Base-by-base conservation (phyloP, 2,329 filamentous ascomycete species). In the Aspergillus persii region DNA sequence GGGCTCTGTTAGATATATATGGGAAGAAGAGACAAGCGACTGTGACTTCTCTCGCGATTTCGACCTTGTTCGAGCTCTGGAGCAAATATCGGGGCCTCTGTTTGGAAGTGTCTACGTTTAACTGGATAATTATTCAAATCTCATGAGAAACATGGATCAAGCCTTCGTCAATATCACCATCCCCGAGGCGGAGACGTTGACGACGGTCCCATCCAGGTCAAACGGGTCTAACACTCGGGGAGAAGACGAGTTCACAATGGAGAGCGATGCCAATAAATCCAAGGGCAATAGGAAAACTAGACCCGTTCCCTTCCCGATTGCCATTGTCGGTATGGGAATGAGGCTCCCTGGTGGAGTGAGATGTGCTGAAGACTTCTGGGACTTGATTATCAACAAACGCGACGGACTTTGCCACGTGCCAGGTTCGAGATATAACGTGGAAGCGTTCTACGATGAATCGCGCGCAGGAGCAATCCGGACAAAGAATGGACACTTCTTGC, bases 401-500 rank as follows among this genome's bases (percentile, higher is more conserved):
- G 66, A 66, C 53, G 63, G 64, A 0, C 56, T 59, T 29, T 60
- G 57, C 6, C 56, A 67, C n/a, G 56, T 72, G 12, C 69, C 71
- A 2, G 53, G 60, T 7, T 60, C 65, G 2, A 53, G 72, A 33
- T 70, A 67, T 31, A 68, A 69, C 44, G 53, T 62, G 9, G 66
- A 69, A 29, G 64, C 64, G 2, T 71, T 66, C 46, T 67, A 68
- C 31, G 61, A 67, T 18, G 63, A 55, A 9, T 36, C 51, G 23
- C 47, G 56, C 12, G 59, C 63, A 3, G 51, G 54, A 4, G 54
- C 49, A 0, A 54, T 59, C 6, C 59, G 58, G 29, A 64, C 61
- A 0, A 61, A 58, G 8, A 52, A 63, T 53, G 69, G 67, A 0
- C 68, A 74, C 52, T 74, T 74, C 47, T 61, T 76, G 0, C 61